Conservation (phyloP, 208 protist species). For the Tritrichomonas musculus region DNA sequence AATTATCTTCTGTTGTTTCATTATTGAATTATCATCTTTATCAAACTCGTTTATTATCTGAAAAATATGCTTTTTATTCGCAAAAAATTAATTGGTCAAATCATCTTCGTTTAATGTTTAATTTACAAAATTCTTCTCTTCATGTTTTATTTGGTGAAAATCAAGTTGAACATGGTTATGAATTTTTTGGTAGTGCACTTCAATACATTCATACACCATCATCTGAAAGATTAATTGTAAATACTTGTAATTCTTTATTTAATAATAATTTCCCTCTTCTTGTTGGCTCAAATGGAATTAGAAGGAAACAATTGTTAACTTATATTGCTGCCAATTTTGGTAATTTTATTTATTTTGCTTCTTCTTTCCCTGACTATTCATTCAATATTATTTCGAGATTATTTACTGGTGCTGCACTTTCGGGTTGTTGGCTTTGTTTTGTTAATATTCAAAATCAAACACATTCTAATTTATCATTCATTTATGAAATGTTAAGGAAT, state of each 20-base stretch:
- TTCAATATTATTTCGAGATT: not conserved
- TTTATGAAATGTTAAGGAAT: not conserved
- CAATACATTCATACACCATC: conserved; percentile 21
- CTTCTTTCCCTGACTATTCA: not conserved
- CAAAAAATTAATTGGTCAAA: not conserved
- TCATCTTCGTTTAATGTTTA: not conserved
- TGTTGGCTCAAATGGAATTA: not conserved
- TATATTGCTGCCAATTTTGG: not conserved
- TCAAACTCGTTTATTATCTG: not conserved
- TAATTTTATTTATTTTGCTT: not conserved
- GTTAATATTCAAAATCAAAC: not conserved
- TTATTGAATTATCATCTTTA: not conserved
- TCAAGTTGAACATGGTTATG: conserved; percentile 8
- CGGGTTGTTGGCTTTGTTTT: conserved; percentile 3
- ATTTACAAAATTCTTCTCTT: not conserved
- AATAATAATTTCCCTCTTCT: not conserved
- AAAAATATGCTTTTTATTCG: not conserved
- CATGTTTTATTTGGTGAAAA: not conserved
- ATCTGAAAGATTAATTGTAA: not conserved
- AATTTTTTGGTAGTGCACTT: not conserved
- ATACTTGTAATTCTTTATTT: not conserved
- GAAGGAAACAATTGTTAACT: not conserved
- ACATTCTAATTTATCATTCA: not conserved
- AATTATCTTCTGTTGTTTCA: not conserved
- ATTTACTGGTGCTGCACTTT: not conserved